Base-by-base conservation (phyloP, 306 rosid species). In the Gynostemma pentaphyllum region DNA sequence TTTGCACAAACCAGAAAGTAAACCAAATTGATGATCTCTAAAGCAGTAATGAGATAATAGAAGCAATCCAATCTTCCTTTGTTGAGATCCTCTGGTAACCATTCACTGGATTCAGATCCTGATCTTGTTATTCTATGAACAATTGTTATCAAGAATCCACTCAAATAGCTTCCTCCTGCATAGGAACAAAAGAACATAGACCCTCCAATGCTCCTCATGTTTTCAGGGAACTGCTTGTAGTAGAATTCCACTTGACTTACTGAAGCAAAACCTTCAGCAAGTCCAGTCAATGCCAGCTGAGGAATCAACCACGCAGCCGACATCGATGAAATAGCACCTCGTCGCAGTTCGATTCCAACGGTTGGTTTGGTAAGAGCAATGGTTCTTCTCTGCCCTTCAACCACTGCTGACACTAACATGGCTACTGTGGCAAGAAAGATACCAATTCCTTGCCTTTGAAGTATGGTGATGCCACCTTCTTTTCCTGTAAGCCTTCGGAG, bases 191-290 rank as follows among this genome's bases (percentile, higher is more conserved):
- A 85, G 74, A 42, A 82, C 5, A 91, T 70, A 57, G 96, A 72
- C 48, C 89, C 95, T 14, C 63, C 97, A 67, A 91, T 75, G 76
- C 86, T 91, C 74, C 88, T 82, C 97, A 91, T 87, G 70, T 91
- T 87, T 82, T 91, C 91, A 11, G 97, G 97, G 53, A 91, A 83
- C 11, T 85, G 96, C 69, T 87, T 87, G 76, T 87, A 85, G 82
- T 83, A 87, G 15, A 91, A 75, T 15, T 91, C 97, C 34, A 79
- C 66, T 74, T 81, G 89, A 47, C 92, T 95, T 18, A 91, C 68
- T 0, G 83, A n/a, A 0, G 74, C 45, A 30, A 91, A 87, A 9
- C 80, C 69, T 46, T 87, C 91, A 28, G 85, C 48, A 2, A 91
- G 12, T 8, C 97, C 89, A 2, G 85, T 77, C 5, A 91, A 5